Evolutionary conservation across 441 rosid genomes (phyloP).

Genomic region (Adansonia rubrostipa): DNA sequence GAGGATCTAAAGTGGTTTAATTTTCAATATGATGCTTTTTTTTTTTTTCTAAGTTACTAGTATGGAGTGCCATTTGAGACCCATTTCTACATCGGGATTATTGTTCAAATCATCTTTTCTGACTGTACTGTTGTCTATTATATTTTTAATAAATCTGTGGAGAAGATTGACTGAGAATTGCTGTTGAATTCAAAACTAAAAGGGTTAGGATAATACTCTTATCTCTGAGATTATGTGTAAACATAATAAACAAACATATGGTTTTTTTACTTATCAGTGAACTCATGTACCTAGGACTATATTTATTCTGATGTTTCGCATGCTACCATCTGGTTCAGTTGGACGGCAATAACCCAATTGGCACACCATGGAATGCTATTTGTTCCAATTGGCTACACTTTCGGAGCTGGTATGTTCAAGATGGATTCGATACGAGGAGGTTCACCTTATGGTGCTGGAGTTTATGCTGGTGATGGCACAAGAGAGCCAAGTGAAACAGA

Average conservation of each 20-base stretch:
- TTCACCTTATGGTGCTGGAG: constrained; percentile 96
- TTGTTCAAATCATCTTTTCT: not conserved
- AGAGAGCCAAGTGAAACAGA: constrained; percentile 82
- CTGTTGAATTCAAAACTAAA: not conserved
- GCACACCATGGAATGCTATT: constrained; percentile 97
- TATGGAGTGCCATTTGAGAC: not conserved
- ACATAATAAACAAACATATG: not conserved
- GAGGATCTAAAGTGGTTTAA: constrained; percentile 3
- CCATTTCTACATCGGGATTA: not conserved
- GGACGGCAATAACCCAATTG: constrained; percentile 93
- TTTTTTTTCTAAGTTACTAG: too few relatives aligned
- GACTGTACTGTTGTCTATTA: not conserved
- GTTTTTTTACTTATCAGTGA: not conserved
- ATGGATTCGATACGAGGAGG: constrained; percentile 91
- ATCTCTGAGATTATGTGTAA: not conserved
- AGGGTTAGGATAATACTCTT: not conserved
- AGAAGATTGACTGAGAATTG: not conserved
- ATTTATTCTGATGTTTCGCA: constrained; percentile 11
- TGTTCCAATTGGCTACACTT: constrained; percentile 95
- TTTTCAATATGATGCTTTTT: not conserved
- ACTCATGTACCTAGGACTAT: not conserved
- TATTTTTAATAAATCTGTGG: not conserved
- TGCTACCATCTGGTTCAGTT: constrained; percentile 50
- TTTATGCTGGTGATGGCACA: constrained; percentile 88
- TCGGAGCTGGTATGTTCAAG: constrained; percentile 95